phyloP scores from a whole-genome alignment of 805 yeast species.

The Metschnikowia proteae region DNA sequence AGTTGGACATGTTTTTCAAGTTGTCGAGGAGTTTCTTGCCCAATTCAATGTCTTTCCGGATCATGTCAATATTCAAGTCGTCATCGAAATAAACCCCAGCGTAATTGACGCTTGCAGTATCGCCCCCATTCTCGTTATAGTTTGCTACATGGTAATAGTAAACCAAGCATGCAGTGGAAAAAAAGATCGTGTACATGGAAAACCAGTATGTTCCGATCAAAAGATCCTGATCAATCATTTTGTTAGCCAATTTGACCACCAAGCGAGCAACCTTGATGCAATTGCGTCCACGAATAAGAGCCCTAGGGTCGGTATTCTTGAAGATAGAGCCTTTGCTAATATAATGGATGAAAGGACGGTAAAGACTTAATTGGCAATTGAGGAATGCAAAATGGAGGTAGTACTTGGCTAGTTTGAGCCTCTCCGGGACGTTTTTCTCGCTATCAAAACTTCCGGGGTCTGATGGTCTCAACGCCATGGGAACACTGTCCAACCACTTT shows the following conservation, averaged over 20 bases:
- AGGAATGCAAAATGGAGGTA: slow-evolving; percentile 66
- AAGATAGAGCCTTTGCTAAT: slow-evolving; percentile 50
- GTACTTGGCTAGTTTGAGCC: slow-evolving; percentile 70
- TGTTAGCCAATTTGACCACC: slow-evolving; percentile 76
- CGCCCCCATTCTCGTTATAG: slow-evolving; percentile 23
- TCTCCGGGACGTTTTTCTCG: slow-evolving; percentile 38
- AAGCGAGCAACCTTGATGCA: slow-evolving; percentile 82
- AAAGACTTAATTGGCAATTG: slow-evolving; percentile 75
- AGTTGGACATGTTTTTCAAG: slow-evolving; percentile 68
- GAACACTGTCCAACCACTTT: slow-evolving; percentile 68
- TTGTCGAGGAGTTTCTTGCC: slow-evolving; percentile 72
- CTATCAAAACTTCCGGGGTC: slow-evolving; percentile 43
- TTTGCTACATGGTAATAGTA: slow-evolving; percentile 65
- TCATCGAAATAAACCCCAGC: slow-evolving; percentile 45
- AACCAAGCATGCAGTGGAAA: slow-evolving; percentile 81
- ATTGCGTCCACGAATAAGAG: slow-evolving; percentile 70
- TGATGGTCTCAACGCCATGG: slow-evolving; percentile 68
- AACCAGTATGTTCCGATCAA: slow-evolving; percentile 89
- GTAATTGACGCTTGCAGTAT: slow-evolving; percentile 33
- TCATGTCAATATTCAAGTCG: slow-evolving; percentile 48
- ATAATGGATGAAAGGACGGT: slow-evolving; percentile 86
- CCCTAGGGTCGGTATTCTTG: slow-evolving; percentile 48
- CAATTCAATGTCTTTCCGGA: slow-evolving; percentile 68
- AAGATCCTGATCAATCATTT: slow-evolving; percentile 68
- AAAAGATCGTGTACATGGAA: slow-evolving; percentile 82